These are phyloP conservation scores for Metschnikowia corniflorae DNA, from an alignment of 805 yeast species.

Conservation along the genomic window DNA sequence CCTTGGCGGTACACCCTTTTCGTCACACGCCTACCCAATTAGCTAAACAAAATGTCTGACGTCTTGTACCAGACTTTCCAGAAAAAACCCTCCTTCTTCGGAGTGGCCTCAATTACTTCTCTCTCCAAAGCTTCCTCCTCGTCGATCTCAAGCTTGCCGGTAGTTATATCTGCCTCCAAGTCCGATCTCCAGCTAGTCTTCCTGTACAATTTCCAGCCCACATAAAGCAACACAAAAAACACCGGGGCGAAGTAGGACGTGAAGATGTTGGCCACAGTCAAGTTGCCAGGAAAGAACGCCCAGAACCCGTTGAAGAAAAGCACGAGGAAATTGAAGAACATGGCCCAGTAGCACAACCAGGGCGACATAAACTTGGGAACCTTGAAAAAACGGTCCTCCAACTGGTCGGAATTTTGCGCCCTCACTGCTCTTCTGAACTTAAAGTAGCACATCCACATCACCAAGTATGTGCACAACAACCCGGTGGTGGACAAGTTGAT, in stretches of 20 bases:
- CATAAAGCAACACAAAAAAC: constrained; percentile 46
- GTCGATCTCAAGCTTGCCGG: constrained; percentile 56
- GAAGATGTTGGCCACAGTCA: constrained; percentile 32
- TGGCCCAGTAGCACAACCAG: constrained; percentile 18
- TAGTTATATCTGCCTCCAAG: constrained; percentile 48
- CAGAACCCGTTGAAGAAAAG: constrained; percentile 41
- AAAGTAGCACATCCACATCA: constrained; percentile 53
- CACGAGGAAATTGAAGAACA: constrained; percentile 22
- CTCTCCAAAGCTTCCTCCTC: constrained; percentile 47
- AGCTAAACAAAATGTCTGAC: constrained; percentile 24
- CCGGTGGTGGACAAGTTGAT: constrained; percentile 60
- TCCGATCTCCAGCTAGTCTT: constrained; percentile 45
- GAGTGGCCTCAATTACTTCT: constrained; percentile 18
- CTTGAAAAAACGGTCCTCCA: constrained; percentile 15
- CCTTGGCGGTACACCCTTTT: no score
- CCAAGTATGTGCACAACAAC: constrained; percentile 64
- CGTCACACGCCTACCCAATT: no score
- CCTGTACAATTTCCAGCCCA: constrained; percentile 51
- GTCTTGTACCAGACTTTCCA: constrained; percentile 22
- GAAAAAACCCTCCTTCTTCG: constrained; percentile 21
- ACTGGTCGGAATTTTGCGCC: constrained; percentile 37
- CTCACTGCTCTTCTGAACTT: constrained; percentile 27
- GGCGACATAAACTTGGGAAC: constrained; percentile 14
- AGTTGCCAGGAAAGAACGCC: constrained; percentile 37
- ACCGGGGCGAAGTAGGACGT: constrained; percentile 39